Base-by-base conservation (phyloP, 495 filamentous ascomycete species). In the Gamarada debralockiae region DNA sequence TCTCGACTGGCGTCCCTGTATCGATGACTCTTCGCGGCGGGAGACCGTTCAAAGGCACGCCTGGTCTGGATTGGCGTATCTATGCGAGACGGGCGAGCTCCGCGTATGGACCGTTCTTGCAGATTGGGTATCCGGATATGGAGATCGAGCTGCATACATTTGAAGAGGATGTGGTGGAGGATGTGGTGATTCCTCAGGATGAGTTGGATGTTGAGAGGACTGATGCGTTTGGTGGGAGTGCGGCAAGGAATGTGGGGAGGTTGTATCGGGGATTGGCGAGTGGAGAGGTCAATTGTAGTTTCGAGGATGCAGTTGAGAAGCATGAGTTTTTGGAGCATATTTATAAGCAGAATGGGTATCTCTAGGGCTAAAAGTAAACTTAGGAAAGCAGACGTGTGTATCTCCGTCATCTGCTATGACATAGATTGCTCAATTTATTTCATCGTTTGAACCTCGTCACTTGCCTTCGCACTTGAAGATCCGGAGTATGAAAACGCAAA, bases 11-110 rank as follows among this genome's bases (percentile, higher is more conserved):
- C 13, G 68, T 73, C 12, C 65, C 69, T 0, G 48, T 82, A 12
- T 70, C 73, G 4, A 41, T 73, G 41, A 67, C 69, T 12, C 67
- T 78, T 46, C 73, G 78, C 10, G 69, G 66, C n/a, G 79, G 77
- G 0, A 65, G 68, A 43, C 65, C 73, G 1, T 79, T 79, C 53
- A 69, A 71, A 0, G 72, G 71, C 1, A 69, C 70, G 0, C 70
- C 71, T 1, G 72, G 67, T 0, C 66, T 81, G 13, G 55, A 70
- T 15, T 85, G 81, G 82, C 66, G 60, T 0, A 78, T 86, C 39
- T 68, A 72, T 78, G 80, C 42, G 68, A 73, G 22, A 75, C 72
- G 56, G 81, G 18, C 70, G 18, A 60, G 84, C 17, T 67, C 70
- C 0, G 67, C 67, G 1, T 41, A 49, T 10, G 57, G 58, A 1